phyloP scores from a whole-genome alignment of 208 protist species.

The Leishmania arabica region DNA sequence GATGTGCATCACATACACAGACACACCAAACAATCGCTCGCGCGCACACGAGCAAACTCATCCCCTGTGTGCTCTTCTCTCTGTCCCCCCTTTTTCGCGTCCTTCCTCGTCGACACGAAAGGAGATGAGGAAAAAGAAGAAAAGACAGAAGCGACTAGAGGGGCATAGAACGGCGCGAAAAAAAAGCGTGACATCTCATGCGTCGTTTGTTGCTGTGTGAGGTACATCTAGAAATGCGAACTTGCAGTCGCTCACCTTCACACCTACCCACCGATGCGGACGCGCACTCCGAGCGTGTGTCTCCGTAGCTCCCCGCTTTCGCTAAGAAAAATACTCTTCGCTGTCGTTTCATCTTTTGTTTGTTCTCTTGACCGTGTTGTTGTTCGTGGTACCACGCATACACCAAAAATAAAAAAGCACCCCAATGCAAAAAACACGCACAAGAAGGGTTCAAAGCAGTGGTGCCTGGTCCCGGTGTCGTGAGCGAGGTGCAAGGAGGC shows the following conservation, averaged over 20 bases:
- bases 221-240: not conserved
- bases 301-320: not conserved
- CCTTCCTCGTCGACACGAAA: no score
- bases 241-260: not conserved
- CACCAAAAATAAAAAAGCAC: not conserved
- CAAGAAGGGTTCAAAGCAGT: not conserved
- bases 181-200: not conserved
- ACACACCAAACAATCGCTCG: not conserved
- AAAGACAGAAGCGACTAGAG: not conserved
- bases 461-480: not conserved
- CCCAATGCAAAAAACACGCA: not conserved
- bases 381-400: not conserved
- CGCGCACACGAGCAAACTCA: not conserved
- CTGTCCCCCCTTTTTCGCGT: conserved; percentile 6
- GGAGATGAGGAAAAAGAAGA: not conserved
- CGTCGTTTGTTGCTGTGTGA: not conserved
- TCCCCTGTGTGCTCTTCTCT: conserved; percentile 9
- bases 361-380: conserved; percentile 16
- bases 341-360: conserved; percentile 10
- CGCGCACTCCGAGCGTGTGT: not conserved
- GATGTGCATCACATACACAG: not conserved
- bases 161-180: not conserved
- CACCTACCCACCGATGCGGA: not conserved
- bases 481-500: not conserved
- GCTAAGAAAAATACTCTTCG: not conserved